phyloP scores from a whole-genome alignment of 2,329 filamentous ascomycete species.

The Fusarium tjaetaba region DNA sequence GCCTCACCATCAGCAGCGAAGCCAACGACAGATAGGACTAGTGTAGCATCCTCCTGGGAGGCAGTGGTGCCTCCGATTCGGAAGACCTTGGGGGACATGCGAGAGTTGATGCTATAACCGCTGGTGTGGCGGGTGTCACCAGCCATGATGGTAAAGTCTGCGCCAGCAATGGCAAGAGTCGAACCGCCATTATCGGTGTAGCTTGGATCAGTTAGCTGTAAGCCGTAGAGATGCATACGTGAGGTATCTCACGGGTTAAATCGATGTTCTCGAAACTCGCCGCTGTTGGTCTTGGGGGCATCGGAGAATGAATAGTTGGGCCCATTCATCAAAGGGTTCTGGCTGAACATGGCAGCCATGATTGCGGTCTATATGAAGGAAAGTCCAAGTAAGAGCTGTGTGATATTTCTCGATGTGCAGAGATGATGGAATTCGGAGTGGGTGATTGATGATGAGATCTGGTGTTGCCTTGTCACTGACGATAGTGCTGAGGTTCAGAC shows the following conservation, averaged over 20 bases:
- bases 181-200: constrained; percentile 99
- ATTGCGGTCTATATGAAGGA: constrained; percentile 40
- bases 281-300: constrained; percentile 62
- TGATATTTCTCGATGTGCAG: constrained; percentile 9
- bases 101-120: constrained; percentile 99
- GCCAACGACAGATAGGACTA: constrained; percentile 92
- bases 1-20: constrained; percentile 96
- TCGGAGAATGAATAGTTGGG: constrained; percentile 76
- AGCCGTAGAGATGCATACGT: background rate
- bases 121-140: constrained; percentile 96
- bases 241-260: constrained; percentile 83
- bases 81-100: constrained; percentile 95
- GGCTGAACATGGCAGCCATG: constrained; percentile 75
- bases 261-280: constrained; percentile 75
- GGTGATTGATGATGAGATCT: constrained; percentile 27
- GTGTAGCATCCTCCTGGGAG: constrained; percentile 83
- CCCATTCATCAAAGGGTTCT: constrained; percentile 74
- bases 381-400: background rate
- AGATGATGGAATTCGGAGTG: constrained; percentile 11
- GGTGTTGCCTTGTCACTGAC: constrained; percentile 35
- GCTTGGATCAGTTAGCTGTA: constrained; percentile 55
- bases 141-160: constrained; percentile 94
- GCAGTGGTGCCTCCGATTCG: constrained; percentile 92
- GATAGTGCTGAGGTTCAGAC: constrained; percentile 45
- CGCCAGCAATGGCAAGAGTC: constrained; percentile 92